Evolutionary conservation across 805 yeast genomes (phyloP).

Genomic region (Saturnispora bothae): DNA sequence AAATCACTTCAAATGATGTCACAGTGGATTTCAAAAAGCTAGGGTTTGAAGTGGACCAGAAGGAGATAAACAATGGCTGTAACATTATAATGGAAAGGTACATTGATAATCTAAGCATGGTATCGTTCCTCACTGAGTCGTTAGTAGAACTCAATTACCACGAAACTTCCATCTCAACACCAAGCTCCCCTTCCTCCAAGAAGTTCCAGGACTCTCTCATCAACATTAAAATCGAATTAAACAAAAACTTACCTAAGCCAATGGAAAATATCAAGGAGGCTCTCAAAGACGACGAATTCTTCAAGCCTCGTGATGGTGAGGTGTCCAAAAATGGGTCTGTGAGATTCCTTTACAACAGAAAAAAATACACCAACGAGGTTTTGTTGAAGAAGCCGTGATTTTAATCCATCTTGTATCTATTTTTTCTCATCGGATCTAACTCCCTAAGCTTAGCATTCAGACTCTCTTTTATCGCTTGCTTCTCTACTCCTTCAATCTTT

Average conservation of each 20-base stretch:
- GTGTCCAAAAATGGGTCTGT: slow-evolving; percentile 24
- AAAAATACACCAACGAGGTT: slow-evolving; percentile 21
- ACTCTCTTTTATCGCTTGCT: slow-evolving; percentile 9
- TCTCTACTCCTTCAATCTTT: slow-evolving; percentile 4
- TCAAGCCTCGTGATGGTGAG: slow-evolving; percentile 23
- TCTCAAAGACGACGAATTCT: slow-evolving; percentile 19
- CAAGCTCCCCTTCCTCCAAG: slow-evolving; percentile 9
- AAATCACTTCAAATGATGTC: slow-evolving; percentile 8
- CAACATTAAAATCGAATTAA: slow-evolving; percentile 24
- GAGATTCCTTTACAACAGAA: slow-evolving; percentile 25
- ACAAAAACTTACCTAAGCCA: slow-evolving; percentile 6
- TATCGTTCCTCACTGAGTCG: slow-evolving; percentile 18
- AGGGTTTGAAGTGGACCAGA: slow-evolving; percentile 8
- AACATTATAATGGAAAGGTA: slow-evolving; percentile 25
- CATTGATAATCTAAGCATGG: slow-evolving; percentile 20
- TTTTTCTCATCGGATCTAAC: slow-evolving; percentile 56
- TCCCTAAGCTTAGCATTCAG: slow-evolving; percentile 35
- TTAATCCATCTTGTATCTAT: no score
- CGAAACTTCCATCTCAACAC: not conserved
- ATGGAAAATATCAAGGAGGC: slow-evolving; percentile 1
- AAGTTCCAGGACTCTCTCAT: slow-evolving; percentile 21
- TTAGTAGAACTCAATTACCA: slow-evolving; percentile 13
- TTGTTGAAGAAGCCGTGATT: slow-evolving; percentile 11
- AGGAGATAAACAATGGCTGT: slow-evolving; percentile 12
- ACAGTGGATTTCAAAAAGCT: slow-evolving; percentile 5